These are phyloP conservation scores for Oldenlandia corymbosa DNA, from an alignment of 257 asterid species.

Conservation along the genomic window DNA sequence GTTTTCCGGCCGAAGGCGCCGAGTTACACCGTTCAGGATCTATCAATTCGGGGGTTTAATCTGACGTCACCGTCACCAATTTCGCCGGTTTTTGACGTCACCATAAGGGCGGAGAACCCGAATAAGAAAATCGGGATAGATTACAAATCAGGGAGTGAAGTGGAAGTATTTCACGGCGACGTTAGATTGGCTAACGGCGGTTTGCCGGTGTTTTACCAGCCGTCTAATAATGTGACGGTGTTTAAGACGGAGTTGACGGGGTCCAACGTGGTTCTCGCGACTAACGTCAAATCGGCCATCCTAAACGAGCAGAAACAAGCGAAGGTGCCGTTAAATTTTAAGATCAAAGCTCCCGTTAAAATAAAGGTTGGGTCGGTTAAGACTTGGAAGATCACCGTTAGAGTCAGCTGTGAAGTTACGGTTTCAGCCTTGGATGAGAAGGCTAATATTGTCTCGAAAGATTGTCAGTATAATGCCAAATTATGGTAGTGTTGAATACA, in stretches of 20 bases:
- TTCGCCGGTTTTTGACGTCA: constrained; percentile 66
- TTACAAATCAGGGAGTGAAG: constrained; percentile 36
- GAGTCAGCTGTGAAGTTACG: constrained; percentile 60
- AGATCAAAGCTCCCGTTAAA: constrained; percentile 51
- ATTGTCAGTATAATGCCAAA: constrained; percentile 58
- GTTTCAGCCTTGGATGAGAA: constrained; percentile 38
- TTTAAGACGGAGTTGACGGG: constrained; percentile 39
- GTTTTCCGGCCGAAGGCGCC: constrained; percentile 68
- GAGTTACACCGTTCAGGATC: constrained; percentile 34
- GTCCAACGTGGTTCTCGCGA: constrained; percentile 41
- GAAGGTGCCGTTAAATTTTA: constrained; percentile 51
- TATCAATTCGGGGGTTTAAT: constrained; percentile 46
- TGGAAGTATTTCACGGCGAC: constrained; percentile 36
- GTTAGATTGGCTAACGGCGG: constrained; percentile 47
- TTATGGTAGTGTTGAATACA: constrained; percentile 42
- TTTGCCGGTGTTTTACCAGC: constrained; percentile 64
- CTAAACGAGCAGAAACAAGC: constrained; percentile 27
- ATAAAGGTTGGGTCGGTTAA: constrained; percentile 59
- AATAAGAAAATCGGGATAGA: constrained; percentile 69
- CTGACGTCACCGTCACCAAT: constrained; percentile 42
- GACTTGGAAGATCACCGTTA: constrained; percentile 61
- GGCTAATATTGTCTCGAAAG: constrained; percentile 42
- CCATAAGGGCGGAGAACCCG: constrained; percentile 58
- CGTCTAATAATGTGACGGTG: constrained; percentile 59
- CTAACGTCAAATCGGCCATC: constrained; percentile 35